Conservation (phyloP, 352 stramenopile species). For the Vaucheria bursata region DNA sequence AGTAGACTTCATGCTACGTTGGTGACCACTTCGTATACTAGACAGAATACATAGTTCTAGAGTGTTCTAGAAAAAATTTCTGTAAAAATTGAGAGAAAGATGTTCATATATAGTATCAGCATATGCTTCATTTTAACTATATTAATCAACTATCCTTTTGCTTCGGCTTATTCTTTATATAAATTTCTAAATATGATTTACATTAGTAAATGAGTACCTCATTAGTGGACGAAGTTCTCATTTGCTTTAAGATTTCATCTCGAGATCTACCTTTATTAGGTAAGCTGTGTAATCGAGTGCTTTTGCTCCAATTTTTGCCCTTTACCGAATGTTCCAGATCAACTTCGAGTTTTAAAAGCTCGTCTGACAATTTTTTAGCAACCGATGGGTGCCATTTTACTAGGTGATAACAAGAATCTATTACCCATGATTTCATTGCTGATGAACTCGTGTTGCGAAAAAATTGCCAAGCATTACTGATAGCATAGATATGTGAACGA, state of each 20-base stretch:
- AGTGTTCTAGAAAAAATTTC: not conserved
- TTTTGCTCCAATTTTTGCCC: not conserved
- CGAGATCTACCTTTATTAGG: not conserved
- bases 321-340: conserved; percentile 2
- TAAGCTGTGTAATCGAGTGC: not conserved
- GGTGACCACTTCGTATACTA: no score
- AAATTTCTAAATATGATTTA: not conserved
- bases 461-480: no score
- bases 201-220: not conserved
- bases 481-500: no score
- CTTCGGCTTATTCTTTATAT: not conserved
- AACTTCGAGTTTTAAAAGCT: not conserved
- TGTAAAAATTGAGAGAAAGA: not conserved
- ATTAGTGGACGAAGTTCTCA: not conserved
- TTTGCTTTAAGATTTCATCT: not conserved
- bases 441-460: no score
- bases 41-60: not conserved
- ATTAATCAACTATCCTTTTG: not conserved
- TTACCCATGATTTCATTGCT: no score
- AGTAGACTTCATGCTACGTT: no score
- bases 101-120: not conserved
- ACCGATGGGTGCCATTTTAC: no score
- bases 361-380: not conserved
- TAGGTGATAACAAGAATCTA: no score
- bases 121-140: not conserved